Percentiles rank a stretch among this genome's conserved stretches.
Evolutionary conservation across 1,284 basidiomycete genomes (phyloP).

Genomic region (Xerocomus minutiporus): DNA sequence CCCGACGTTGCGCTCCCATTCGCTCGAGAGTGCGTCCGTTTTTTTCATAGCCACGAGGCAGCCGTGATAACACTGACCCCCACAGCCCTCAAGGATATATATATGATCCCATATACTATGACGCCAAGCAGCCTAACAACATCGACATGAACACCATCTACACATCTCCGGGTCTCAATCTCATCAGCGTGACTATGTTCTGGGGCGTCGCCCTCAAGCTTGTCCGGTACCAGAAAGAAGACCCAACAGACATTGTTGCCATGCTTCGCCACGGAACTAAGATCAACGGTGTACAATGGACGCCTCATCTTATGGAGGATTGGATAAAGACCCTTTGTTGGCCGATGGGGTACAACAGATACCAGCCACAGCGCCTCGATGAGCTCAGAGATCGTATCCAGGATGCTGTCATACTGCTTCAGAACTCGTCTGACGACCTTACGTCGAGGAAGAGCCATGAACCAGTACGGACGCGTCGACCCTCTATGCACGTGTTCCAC

Average conservation of each 20-base stretch:
- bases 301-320: slow-evolving; percentile 43
- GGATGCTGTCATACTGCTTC: slow-evolving; percentile 41
- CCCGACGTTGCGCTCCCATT: slow-evolving; percentile 63
- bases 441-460: not conserved
- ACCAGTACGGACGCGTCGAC: not conserved
- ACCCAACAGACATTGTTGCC: slow-evolving; percentile 42
- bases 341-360: slow-evolving; percentile 52
- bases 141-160: slow-evolving; percentile 55
- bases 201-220: slow-evolving; percentile 69
- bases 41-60: slow-evolving; percentile 1
- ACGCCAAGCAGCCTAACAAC: slow-evolving; percentile 47
- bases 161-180: slow-evolving; percentile 45
- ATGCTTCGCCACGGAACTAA: slow-evolving; percentile 48
- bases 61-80: slow-evolving; percentile 7
- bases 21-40: slow-evolving; percentile 49
- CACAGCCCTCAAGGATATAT: slow-evolving; percentile 36
- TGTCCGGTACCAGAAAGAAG: slow-evolving; percentile 57
- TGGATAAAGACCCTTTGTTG: slow-evolving; percentile 52
- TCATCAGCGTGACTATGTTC: slow-evolving; percentile 59
- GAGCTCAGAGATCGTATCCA: slow-evolving; percentile 46
- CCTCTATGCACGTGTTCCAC: slow-evolving; percentile 11
- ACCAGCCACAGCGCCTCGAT: slow-evolving; percentile 39
- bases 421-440: slow-evolving; percentile 20
- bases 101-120: slow-evolving; percentile 58
- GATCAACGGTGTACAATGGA: slow-evolving; percentile 51